A percentile compares a stretch with the other conserved stretches of the same genome.
phyloP scores from a whole-genome alignment of 2,329 filamentous ascomycete species.

The Tolypocladium cylindrosporum region DNA sequence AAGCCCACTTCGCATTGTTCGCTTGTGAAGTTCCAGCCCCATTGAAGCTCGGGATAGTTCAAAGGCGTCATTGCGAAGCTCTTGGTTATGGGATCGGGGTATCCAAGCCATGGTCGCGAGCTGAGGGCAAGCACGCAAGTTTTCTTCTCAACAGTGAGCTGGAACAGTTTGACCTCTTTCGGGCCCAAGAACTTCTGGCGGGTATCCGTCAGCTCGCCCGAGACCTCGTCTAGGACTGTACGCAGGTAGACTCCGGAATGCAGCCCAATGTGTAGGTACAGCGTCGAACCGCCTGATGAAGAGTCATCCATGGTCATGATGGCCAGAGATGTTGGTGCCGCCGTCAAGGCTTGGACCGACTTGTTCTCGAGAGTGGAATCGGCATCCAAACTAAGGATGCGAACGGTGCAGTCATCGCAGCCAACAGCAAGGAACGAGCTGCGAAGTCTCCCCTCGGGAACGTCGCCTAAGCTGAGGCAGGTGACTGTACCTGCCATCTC shows the following conservation, averaged over 20 bases:
- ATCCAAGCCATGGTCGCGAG: constrained; percentile 92
- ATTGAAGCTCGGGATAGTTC: constrained; percentile 79
- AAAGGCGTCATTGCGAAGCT: constrained; percentile 88
- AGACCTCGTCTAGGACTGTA: constrained; percentile 89
- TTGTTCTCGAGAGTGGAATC: constrained; percentile 88
- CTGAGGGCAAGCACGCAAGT: constrained; percentile 83
- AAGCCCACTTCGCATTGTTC: constrained; percentile 90
- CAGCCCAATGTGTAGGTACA: constrained; percentile 92
- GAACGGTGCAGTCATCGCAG: constrained; percentile 92
- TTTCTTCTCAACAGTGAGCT: constrained; percentile 78
- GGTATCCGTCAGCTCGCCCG: constrained; percentile 90
- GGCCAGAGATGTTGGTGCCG: constrained; percentile 75
- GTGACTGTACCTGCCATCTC: constrained; percentile 95
- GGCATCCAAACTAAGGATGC: constrained; percentile 81
- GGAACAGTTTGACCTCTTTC: constrained; percentile 80
- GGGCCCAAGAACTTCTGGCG: constrained; percentile 89
- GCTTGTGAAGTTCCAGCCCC: constrained; percentile 93
- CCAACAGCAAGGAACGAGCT: constrained; percentile 93
- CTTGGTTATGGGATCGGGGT: constrained; percentile 77
- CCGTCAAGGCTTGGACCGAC: constrained; percentile 86
- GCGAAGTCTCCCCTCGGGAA: constrained; percentile 79
- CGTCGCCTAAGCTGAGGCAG: constrained; percentile 84
- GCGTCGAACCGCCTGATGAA: constrained; percentile 73
- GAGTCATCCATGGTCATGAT: constrained; percentile 97
- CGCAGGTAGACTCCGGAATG: constrained; percentile 93